phyloP scores from a whole-genome alignment of 164 flowering plant genomes.

The Piper betle region DNA sequence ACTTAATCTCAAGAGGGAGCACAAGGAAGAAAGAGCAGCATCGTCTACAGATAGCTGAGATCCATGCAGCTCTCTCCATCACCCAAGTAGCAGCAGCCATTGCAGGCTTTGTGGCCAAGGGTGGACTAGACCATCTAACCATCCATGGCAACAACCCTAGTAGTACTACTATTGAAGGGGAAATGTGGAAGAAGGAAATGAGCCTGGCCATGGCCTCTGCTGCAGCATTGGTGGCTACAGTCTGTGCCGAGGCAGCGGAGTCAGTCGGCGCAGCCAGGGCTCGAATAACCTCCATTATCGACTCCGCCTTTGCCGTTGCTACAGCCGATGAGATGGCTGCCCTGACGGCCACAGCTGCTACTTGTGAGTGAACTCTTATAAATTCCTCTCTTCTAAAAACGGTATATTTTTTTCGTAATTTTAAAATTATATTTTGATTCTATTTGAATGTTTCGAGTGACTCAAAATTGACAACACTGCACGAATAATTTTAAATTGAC shows the following conservation, averaged over 20 bases:
- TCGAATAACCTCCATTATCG: constrained; percentile 9
- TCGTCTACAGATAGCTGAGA: constrained; percentile 14
- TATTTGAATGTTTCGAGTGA: too few species aligned
- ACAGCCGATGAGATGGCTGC: constrained; percentile 12
- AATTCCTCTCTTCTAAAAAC: too few species aligned
- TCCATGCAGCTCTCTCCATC: constrained; percentile 24
- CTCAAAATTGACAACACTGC: too few species aligned
- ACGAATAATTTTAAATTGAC: too few species aligned
- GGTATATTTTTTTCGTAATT: too few species aligned
- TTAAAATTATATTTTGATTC: too few species aligned
- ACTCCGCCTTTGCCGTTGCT: constrained; percentile 3
- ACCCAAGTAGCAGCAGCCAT: constrained; percentile 21
- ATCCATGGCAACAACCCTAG: neutral
- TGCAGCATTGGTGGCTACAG: constrained; percentile 18
- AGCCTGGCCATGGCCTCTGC: constrained; percentile 14
- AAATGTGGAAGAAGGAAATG: constrained; percentile 2
- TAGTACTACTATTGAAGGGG: neutral
- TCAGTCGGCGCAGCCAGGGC: constrained; percentile 15
- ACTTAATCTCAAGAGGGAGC: constrained; percentile 6
- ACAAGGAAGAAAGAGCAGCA: constrained; percentile 16
- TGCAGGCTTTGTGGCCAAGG: constrained; percentile 11
- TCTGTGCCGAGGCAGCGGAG: constrained; percentile 25
- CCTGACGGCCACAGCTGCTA: constrained; percentile 21
- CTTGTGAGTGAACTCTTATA: constrained; percentile 11
- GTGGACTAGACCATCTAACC: neutral